Evolutionary conservation across 2,329 filamentous ascomycete species (phyloP), one percentile per base, ranked within the genome.

Genomic region (Shiraia bambusicola): DNA sequence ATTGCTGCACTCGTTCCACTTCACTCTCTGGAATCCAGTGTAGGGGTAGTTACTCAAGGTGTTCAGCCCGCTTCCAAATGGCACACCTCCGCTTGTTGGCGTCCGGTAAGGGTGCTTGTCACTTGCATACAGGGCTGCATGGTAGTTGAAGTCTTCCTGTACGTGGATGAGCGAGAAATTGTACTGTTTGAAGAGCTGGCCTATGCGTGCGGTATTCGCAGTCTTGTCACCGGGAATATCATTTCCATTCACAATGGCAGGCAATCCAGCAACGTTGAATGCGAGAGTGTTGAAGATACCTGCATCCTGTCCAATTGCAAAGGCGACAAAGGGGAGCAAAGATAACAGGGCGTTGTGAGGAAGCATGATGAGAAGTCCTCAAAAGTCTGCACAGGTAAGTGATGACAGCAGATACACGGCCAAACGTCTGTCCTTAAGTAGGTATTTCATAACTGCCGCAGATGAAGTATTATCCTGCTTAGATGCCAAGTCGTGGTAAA

Each of bases 101-200:
- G 83, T 86, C 39, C 83, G 75, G 63, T 78, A 76, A 3, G 79
- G 71, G 54, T 84, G 81, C 30, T 72, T 74, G 60, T 83, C 79
- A 11, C 77, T 79, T 8, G 70, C 71, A 65, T 86, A 86, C 50
- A 87, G 75, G 42, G 75, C 73, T 9, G 56, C 56, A 34, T 87
- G 82, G 64, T 80, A 86, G 67, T 84, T 84, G 72, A 86, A 86
- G 61, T 86, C 81, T 71, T 86, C 83, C 61, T 87, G 83, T 11
- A 83, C 69, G 50, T 87, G 75, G 58, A 86, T 80, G 19, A 86
- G 67, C 50, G 83, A 80, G 65, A 80, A 83, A 41, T 67, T 73
- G 43, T 82, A 77, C 56, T 78, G 50, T 4, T 77, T 69, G 52
- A 86, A 80, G 37, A 76, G 71, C 4, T 71, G 59, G 1, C 83